Percentiles rank a stretch among this genome's conserved stretches.
Evolutionary conservation across 2,329 filamentous ascomycete genomes (phyloP).

Genomic region (Aurifilum marmelostoma): DNA sequence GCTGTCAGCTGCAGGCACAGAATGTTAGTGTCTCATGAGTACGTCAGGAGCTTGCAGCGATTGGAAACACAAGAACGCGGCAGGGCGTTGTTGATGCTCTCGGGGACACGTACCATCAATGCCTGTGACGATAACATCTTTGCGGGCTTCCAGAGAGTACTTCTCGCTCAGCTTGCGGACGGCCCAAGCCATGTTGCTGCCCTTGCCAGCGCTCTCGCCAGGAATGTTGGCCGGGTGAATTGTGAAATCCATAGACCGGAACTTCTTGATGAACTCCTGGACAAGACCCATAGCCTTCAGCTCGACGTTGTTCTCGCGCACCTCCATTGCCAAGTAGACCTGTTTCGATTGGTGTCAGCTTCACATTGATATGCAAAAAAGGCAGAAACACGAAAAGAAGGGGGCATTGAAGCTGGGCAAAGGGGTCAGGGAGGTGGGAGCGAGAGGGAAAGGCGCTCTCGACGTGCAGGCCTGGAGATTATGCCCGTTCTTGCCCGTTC

Average conservation of each 20-base stretch:
- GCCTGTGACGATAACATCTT: slow-evolving; percentile 69
- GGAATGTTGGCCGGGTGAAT: slow-evolving; percentile 68
- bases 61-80: slow-evolving; percentile 14
- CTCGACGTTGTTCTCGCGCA: slow-evolving; percentile 64
- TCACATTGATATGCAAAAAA: slow-evolving; percentile 9
- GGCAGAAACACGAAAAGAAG: not conserved
- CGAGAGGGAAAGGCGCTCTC: not conserved
- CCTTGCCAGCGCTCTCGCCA: slow-evolving; percentile 72
- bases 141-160: slow-evolving; percentile 56
- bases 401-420: not conserved
- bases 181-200: slow-evolving; percentile 74
- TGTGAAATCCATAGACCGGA: slow-evolving; percentile 69
- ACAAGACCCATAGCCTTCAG: slow-evolving; percentile 65
- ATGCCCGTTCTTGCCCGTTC: not conserved
- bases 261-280: slow-evolving; percentile 65
- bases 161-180: slow-evolving; percentile 67
- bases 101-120: slow-evolving; percentile 65
- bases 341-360: slow-evolving; percentile 38
- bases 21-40: slow-evolving; percentile 37
- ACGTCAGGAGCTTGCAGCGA: slow-evolving; percentile 27
- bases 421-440: not conserved
- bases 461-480: not conserved
- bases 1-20: slow-evolving; percentile 61
- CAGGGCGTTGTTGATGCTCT: not conserved
- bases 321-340: slow-evolving; percentile 75